Percentiles rank a stretch among this genome's conserved stretches.
Conservation (phyloP, 2,329 filamentous ascomycete species). For the Colletotrichum musae region DNA sequence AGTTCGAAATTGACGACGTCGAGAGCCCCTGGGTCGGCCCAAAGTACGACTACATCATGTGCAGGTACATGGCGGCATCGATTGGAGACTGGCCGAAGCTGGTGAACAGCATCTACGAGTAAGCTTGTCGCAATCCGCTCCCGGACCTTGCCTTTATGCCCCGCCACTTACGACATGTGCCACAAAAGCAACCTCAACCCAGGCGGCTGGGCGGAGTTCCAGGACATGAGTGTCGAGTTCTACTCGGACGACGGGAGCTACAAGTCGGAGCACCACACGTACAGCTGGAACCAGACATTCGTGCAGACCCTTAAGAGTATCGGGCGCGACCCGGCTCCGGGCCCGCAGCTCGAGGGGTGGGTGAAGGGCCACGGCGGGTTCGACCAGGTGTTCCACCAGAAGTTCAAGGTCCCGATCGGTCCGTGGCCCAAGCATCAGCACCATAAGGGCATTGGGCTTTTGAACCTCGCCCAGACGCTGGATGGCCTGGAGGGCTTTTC, state of each 20-base stretch:
- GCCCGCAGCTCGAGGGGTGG: slow-evolving; percentile 47
- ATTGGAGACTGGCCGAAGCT: slow-evolving; percentile 51
- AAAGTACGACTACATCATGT: slow-evolving; percentile 55
- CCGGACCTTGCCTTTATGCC: neutral
- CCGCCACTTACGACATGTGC: neutral
- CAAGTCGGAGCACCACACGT: slow-evolving; percentile 41
- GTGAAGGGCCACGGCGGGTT: slow-evolving; percentile 53
- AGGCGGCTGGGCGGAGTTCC: slow-evolving; percentile 53
- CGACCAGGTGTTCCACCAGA: slow-evolving; percentile 47
- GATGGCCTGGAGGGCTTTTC: slow-evolving; percentile 46
- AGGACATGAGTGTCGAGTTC: slow-evolving; percentile 47
- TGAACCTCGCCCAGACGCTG: slow-evolving; percentile 39
- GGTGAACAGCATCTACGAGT: slow-evolving; percentile 46
- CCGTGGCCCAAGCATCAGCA: slow-evolving; percentile 53
- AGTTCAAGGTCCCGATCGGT: slow-evolving; percentile 53
- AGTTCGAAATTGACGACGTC: slow-evolving; percentile 55
- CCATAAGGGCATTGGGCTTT: slow-evolving; percentile 50
- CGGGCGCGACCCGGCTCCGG: slow-evolving; percentile 46
- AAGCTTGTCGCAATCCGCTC: neutral
- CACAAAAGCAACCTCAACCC: slow-evolving; percentile 50
- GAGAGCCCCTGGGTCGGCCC: slow-evolving; percentile 47
- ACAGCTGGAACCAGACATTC: slow-evolving; percentile 44
- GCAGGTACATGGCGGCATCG: slow-evolving; percentile 50
- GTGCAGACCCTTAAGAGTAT: slow-evolving; percentile 39
- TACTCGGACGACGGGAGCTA: slow-evolving; percentile 49